phyloP scores from a whole-genome alignment of 495 filamentous ascomycete species.

The Aspergillus cristatus region DNA sequence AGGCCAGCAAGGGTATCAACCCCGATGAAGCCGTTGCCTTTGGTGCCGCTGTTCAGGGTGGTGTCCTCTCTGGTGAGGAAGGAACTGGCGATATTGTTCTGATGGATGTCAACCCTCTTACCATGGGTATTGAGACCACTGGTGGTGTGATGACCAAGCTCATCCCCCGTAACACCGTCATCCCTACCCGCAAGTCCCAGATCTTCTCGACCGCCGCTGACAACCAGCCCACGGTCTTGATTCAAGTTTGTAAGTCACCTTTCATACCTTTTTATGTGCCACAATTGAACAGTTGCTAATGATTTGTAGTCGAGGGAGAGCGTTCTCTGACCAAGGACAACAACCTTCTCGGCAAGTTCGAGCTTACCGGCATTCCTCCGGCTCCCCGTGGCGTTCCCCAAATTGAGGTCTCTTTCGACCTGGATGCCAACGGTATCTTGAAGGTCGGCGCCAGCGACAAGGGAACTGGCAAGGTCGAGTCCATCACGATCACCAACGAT shows the following conservation, averaged over 20 bases:
- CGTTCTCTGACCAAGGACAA: constrained; percentile 94
- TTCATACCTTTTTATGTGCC: not conserved
- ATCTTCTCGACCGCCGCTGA: constrained; percentile 97
- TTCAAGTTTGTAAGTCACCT: constrained; percentile 65
- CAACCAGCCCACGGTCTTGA: constrained; percentile 94
- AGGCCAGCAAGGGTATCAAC: constrained; percentile 97
- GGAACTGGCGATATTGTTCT: constrained; percentile 72
- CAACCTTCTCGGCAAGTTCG: constrained; percentile 95
- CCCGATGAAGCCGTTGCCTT: constrained; percentile 97
- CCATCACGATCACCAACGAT: constrained; percentile 97
- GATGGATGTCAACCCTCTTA: constrained; percentile 97
- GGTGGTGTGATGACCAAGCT: constrained; percentile 98
- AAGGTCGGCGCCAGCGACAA: constrained; percentile 94
- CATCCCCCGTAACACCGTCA: constrained; percentile 89
- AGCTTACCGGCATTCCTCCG: constrained; percentile 89
- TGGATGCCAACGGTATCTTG: constrained; percentile 96
- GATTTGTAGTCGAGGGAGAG: constrained; percentile 65
- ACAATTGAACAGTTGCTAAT: constrained; percentile 5
- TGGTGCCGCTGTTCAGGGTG: constrained; percentile 94
- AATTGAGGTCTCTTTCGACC: constrained; percentile 95
- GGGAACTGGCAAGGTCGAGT: constrained; percentile 92
- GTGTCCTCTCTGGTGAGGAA: constrained; percentile 83
- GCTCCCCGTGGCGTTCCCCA: constrained; percentile 94
- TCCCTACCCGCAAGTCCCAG: constrained; percentile 94
- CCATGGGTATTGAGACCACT: constrained; percentile 96